These are phyloP conservation scores for Lathyrus tuberosus DNA, from an alignment of 306 rosid species.

Conservation along the genomic window DNA sequence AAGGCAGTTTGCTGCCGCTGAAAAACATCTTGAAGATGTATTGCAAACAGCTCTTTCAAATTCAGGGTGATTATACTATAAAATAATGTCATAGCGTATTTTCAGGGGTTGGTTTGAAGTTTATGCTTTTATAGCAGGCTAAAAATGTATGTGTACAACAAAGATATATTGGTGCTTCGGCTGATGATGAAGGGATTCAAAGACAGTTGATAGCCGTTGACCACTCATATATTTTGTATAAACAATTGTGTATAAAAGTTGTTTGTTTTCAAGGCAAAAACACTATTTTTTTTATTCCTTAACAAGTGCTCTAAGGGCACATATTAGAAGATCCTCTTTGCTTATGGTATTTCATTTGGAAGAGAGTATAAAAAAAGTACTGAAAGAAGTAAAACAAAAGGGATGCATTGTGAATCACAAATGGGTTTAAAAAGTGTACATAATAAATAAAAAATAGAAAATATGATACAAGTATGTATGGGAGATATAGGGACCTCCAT, in stretches of 20 bases:
- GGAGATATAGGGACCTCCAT: neutral
- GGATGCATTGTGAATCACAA: neutral
- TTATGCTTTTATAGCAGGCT: neutral
- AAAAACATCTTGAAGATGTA: conserved; percentile 92
- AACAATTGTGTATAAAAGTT: neutral
- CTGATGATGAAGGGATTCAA: neutral
- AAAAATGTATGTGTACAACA: conserved; percentile 24
- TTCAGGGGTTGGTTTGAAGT: neutral
- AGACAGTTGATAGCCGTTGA: neutral
- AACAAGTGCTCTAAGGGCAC: too few relatives aligned
- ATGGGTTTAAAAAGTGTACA: neutral
- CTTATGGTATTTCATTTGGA: too few relatives aligned
- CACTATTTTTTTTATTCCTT: too few relatives aligned
- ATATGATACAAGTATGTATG: neutral
- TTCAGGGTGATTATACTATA: conserved; percentile 45
- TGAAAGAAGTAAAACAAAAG: neutral
- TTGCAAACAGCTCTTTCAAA: conserved; percentile 82
- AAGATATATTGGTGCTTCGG: neutral
- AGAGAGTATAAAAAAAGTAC: too few relatives aligned
- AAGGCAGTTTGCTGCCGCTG: conserved; percentile 86
- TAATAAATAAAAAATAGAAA: neutral
- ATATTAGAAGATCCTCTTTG: neutral
- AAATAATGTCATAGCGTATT: neutral
- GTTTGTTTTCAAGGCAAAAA: neutral
- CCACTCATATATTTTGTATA: neutral